These are phyloP conservation scores for Fonsecaea pugnacius DNA, from an alignment of 2,329 filamentous ascomycete species.

Conservation along the genomic window DNA sequence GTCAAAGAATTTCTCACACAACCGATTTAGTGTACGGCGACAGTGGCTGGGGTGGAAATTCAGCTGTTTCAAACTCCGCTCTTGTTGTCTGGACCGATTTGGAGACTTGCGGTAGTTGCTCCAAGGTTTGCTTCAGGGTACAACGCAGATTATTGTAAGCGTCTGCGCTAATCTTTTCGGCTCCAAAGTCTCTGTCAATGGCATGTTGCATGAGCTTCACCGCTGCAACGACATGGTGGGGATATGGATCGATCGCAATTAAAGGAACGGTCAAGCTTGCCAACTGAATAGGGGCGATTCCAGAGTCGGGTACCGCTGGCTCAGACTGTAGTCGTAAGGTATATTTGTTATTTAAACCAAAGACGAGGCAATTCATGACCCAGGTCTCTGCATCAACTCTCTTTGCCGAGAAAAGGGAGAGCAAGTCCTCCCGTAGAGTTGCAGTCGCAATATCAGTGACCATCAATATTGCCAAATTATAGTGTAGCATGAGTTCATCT, in stretches of 20 bases:
- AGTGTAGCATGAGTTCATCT: constrained; percentile 41
- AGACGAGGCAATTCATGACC: constrained; percentile 40
- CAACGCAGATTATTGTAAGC: constrained; percentile 38
- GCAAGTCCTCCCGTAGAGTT: constrained; percentile 37
- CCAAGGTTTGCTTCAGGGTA: constrained; percentile 38
- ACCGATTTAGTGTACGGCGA: constrained; percentile 4
- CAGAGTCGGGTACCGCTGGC: not conserved
- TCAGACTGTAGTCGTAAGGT: constrained; percentile 23
- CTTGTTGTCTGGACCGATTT: constrained; percentile 39
- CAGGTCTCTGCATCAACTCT: constrained; percentile 38
- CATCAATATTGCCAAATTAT: constrained; percentile 40
- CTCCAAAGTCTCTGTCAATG: constrained; percentile 39
- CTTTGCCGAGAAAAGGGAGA: constrained; percentile 35
- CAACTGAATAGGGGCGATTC: constrained; percentile 5
- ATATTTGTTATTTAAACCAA: constrained; percentile 40
- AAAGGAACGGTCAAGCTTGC: constrained; percentile 35
- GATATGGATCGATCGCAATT: constrained; percentile 42
- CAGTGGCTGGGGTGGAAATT: constrained; percentile 13
- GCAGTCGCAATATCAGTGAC: constrained; percentile 39
- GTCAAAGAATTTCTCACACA: not conserved
- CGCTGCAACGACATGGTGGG: constrained; percentile 41
- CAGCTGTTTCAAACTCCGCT: constrained; percentile 26
- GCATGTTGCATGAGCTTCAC: constrained; percentile 40
- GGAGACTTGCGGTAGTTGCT: constrained; percentile 40
- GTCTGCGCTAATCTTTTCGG: constrained; percentile 36